These are phyloP conservation scores for Gloeophyllum trabeum DNA, from an alignment of 768 basidiomycete species.

Conservation along the genomic window DNA sequence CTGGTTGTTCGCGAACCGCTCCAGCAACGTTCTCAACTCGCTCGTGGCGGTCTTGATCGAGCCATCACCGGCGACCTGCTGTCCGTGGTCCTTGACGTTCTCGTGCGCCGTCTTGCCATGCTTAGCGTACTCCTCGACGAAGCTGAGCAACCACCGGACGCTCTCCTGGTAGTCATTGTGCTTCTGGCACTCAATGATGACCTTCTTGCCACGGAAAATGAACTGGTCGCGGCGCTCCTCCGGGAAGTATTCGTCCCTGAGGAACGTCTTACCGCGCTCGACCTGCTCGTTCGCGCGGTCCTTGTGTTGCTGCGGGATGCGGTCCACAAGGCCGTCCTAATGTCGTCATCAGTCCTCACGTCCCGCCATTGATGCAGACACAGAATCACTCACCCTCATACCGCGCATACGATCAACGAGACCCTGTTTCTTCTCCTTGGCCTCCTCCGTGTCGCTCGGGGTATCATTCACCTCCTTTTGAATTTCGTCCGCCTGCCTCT, in stretches of 20 bases:
- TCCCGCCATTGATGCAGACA: background rate
- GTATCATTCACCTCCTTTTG: conserved; percentile 17
- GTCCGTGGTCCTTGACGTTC: conserved; percentile 19
- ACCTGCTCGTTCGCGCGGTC: conserved; percentile 39
- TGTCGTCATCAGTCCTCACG: background rate
- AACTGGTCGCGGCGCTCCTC: conserved; percentile 86
- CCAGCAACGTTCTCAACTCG: conserved; percentile 73
- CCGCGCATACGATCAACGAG: conserved; percentile 19
- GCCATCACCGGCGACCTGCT: conserved; percentile 29
- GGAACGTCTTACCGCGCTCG: conserved; percentile 52
- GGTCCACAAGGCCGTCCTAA: conserved; percentile 36
- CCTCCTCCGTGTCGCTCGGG: conserved; percentile 20
- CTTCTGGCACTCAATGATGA: conserved; percentile 85
- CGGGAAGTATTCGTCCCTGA: conserved; percentile 82
- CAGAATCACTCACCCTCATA: conserved; percentile 14
- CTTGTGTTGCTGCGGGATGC: conserved; percentile 60
- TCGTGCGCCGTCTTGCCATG: conserved; percentile 36
- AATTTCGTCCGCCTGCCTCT: conserved; percentile 13
- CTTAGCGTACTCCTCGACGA: conserved; percentile 48
- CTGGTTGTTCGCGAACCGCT: conserved; percentile 80
- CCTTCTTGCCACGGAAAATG: conserved; percentile 90
- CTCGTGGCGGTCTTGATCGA: conserved; percentile 41
- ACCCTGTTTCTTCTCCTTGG: conserved; percentile 24
- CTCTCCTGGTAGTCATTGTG: conserved; percentile 84
- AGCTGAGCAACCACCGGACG: conserved; percentile 60